These are phyloP conservation scores for Tranzscheliella williamsii DNA, from an alignment of 1,284 basidiomycete species.

Conservation along the genomic window DNA sequence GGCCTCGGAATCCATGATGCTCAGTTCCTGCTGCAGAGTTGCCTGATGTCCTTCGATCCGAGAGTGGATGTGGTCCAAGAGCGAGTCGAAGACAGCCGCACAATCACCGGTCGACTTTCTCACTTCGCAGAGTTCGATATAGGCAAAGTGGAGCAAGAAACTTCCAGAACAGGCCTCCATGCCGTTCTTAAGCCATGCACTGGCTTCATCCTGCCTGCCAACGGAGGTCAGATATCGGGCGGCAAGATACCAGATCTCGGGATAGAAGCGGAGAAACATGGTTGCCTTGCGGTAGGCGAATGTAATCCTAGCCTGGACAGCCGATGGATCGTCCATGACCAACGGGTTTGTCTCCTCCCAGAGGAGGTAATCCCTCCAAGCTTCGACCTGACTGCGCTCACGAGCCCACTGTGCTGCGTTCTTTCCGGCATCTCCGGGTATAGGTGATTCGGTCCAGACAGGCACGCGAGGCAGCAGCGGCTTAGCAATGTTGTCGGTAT, in stretches of 20 bases:
- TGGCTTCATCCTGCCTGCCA: slow-evolving; percentile 80
- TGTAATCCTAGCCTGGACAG: slow-evolving; percentile 72
- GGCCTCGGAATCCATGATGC: slow-evolving; percentile 60
- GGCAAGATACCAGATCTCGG: slow-evolving; percentile 95
- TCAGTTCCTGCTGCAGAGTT: slow-evolving; percentile 65
- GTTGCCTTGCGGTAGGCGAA: slow-evolving; percentile 85
- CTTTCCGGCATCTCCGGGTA: slow-evolving; percentile 65
- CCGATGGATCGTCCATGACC: slow-evolving; percentile 76
- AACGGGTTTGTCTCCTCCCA: slow-evolving; percentile 96
- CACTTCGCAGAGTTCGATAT: slow-evolving; percentile 79
- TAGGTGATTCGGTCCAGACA: slow-evolving; percentile 36
- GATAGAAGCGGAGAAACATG: slow-evolving; percentile 88
- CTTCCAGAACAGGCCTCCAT: slow-evolving; percentile 85
- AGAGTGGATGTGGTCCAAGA: slow-evolving; percentile 72
- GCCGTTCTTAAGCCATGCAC: slow-evolving; percentile 78
- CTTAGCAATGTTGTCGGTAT: slow-evolving; percentile 64
- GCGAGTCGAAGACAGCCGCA: slow-evolving; percentile 66
- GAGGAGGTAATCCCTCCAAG: slow-evolving; percentile 89
- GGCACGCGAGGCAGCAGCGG: slow-evolving; percentile 52
- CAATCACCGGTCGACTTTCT: slow-evolving; percentile 62
- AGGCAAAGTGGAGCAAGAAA: slow-evolving; percentile 84
- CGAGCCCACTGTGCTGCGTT: slow-evolving; percentile 63
- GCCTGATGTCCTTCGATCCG: slow-evolving; percentile 74
- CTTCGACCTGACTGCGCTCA: slow-evolving; percentile 75
- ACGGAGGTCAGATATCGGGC: slow-evolving; percentile 75